phyloP scores from a whole-genome alignment of 129 eudicot species.

The Tagetes patula region DNA sequence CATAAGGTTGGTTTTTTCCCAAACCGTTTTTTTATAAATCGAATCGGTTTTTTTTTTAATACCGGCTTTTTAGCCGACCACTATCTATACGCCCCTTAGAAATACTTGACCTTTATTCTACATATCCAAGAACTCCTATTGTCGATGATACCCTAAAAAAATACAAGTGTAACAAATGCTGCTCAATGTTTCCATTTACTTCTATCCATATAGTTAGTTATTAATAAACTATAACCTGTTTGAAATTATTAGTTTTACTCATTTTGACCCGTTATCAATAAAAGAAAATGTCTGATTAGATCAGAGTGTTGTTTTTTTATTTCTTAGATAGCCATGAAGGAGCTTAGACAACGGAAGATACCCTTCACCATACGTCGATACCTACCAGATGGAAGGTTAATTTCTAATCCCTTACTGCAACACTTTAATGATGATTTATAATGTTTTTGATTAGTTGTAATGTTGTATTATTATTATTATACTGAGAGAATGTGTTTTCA shows the following conservation, averaged over 20 bases:
- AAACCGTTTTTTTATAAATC: too few relatives aligned
- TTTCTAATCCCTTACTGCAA: background rate
- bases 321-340: slow-evolving; percentile 91
- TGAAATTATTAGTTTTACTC: background rate
- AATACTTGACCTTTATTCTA: too few relatives aligned
- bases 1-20: too few relatives aligned
- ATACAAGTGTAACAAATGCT: too few relatives aligned
- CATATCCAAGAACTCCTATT: too few relatives aligned
- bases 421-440: background rate
- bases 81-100: too few relatives aligned
- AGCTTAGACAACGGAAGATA: slow-evolving; percentile 77
- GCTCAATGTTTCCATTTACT: background rate
- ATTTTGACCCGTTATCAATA: background rate
- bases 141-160: background rate
- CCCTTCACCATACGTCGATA: slow-evolving; percentile 90
- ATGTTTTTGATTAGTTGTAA: background rate
- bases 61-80: too few relatives aligned
- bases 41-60: too few relatives aligned
- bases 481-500: slow-evolving; percentile 24
- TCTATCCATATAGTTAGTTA: background rate
- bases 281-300: too few relatives aligned
- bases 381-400: slow-evolving; percentile 96
- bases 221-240: background rate
- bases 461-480: background rate
- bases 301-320: background rate